Base-by-base conservation (phyloP, 441 rosid species). In the Populus trichocarpa region DNA sequence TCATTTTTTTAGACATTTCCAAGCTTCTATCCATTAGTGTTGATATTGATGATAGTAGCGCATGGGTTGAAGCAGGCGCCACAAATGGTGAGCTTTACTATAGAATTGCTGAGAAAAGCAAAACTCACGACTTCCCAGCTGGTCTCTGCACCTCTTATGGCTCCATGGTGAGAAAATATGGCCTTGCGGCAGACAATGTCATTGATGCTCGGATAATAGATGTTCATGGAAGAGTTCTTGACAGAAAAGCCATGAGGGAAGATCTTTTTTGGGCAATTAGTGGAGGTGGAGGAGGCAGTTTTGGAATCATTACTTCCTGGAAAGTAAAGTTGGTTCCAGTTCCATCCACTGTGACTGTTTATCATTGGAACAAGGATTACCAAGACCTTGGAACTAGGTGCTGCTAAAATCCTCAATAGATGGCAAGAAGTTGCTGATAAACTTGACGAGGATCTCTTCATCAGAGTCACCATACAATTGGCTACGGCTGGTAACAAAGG, bases 261-360 rank as follows among this genome's bases (percentile, higher is more conserved):
- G 93, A 88, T 64, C 53, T 81, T 38, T 90, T 89, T 33, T 88
- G 91, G 93, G 90, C 89, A 0, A 87, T 89, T 28, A 75, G 93
- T 64, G 94, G 93, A 23, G 91, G 91, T 20, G 91, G 91, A 64
- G 94, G 89, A 36, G 90, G 82, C 20, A 88, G 90, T 78, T 90
- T 88, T 70, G 90, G 91, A 0, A 72, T 88, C 35, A 85, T 90
- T 3, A 42, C 82, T 32, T 70, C 86, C 13, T 90, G 94, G 95
- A 91, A 89, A 81, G 75, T 93, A 5, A 83, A 85, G 36, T 78
- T 93, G 12, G 94, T 90, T 61, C 87, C 86, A 20, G 91, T 93
- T 12, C 94, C 93, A 0, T 74, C 75, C 22, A 91, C 84, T 30
- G 92, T 92, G 2, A 89, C 94, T 9, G 90, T 87, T 69, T 92